phyloP scores from a whole-genome alignment of 345 rosid species.

The Clausena lansium region DNA sequence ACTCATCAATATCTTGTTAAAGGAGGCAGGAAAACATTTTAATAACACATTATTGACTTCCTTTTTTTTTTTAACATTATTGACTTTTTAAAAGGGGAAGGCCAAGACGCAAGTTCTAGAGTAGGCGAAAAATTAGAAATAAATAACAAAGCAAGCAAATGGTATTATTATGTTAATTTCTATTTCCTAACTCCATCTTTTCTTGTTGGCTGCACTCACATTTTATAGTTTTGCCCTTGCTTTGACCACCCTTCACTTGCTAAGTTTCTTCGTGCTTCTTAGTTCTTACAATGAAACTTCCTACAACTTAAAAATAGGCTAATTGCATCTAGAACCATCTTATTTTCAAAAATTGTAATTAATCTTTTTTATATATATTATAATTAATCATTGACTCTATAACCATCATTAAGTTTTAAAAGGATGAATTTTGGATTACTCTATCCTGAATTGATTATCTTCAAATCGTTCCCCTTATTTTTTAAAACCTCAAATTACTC shows the following conservation, averaged over 20 bases:
- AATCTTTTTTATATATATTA: too few relatives aligned
- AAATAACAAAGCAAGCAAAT: neutral
- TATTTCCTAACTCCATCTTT: neutral
- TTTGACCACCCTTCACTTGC: neutral
- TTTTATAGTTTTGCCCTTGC: neutral
- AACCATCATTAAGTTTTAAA: too few relatives aligned
- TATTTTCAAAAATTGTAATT: too few relatives aligned
- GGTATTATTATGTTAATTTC: neutral
- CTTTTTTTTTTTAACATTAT: too few relatives aligned
- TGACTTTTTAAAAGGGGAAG: neutral
- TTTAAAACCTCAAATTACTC: too few relatives aligned
- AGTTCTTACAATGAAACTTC: neutral
- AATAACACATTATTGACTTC: neutral
- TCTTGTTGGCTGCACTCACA: neutral
- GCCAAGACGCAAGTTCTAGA: neutral
- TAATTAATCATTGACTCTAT: neutral
- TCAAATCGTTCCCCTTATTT: rapidly evolving
- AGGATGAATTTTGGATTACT: too few relatives aligned
- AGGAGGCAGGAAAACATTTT: neutral
- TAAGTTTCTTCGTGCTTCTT: neutral
- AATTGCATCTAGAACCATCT: neutral
- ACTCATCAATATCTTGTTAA: neutral
- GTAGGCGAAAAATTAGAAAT: neutral
- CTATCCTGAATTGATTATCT: too few relatives aligned
- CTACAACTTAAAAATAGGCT: neutral